These are phyloP conservation scores for Colletotrichum eremochloae DNA, from an alignment of 2,329 filamentous ascomycete species.

Conservation along the genomic window DNA sequence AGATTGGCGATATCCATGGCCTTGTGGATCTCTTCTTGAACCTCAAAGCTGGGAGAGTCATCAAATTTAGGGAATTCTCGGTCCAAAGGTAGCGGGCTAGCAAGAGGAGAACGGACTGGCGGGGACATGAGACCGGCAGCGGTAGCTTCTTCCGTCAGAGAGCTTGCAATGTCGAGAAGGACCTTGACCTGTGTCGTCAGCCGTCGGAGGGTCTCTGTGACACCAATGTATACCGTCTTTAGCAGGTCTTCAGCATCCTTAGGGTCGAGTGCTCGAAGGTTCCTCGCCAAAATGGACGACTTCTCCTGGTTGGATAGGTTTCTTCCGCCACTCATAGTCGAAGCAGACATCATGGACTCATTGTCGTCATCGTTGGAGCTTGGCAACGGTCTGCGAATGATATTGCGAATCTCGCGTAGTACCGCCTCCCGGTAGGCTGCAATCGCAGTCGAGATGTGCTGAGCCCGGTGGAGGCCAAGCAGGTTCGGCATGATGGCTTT, in stretches of 20 bases:
- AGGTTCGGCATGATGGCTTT: slow-evolving; percentile 78
- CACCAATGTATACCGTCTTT: slow-evolving; percentile 84
- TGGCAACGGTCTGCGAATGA: slow-evolving; percentile 88
- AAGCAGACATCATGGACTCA: slow-evolving; percentile 88
- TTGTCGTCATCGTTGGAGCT: slow-evolving; percentile 96
- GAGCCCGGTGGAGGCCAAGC: slow-evolving; percentile 83
- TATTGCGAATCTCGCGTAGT: slow-evolving; percentile 84
- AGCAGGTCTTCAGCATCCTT: slow-evolving; percentile 89
- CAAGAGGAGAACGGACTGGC: slow-evolving; percentile 64
- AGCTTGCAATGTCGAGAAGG: slow-evolving; percentile 92
- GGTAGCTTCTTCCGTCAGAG: slow-evolving; percentile 63
- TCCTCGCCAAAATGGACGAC: slow-evolving; percentile 87
- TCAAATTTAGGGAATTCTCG: slow-evolving; percentile 33
- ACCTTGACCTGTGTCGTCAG: slow-evolving; percentile 94
- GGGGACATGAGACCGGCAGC: slow-evolving; percentile 61
- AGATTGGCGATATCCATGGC: slow-evolving; percentile 83
- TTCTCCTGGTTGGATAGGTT: slow-evolving; percentile 87
- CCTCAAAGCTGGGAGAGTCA: slow-evolving; percentile 54
- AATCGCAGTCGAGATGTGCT: slow-evolving; percentile 85
- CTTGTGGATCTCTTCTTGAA: slow-evolving; percentile 82
- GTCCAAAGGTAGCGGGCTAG: slow-evolving; percentile 59
- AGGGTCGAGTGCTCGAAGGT: slow-evolving; percentile 85
- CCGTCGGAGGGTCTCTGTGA: slow-evolving; percentile 88
- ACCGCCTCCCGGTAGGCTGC: slow-evolving; percentile 86
- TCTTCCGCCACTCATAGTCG: slow-evolving; percentile 78